Evolutionary conservation across 208 protist genomes (phyloP).

Genomic region (Trichomonas tenax): DNA sequence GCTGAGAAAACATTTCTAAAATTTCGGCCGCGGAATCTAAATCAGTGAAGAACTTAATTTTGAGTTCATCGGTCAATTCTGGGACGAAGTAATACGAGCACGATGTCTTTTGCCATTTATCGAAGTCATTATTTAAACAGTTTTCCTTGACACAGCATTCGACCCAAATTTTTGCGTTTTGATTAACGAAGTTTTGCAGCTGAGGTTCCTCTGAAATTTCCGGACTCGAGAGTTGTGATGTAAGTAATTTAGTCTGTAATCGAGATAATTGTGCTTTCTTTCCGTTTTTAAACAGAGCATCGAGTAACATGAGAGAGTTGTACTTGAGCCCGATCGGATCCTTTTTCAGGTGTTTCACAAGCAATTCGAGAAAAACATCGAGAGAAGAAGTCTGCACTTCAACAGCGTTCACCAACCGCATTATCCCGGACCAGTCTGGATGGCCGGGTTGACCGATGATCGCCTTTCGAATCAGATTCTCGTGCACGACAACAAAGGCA

Average conservation of each 20-base stretch:
- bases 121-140: background rate
- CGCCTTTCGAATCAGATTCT: background rate
- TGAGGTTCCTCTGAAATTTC: background rate
- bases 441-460: background rate
- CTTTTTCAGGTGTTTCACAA: background rate
- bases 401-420: background rate
- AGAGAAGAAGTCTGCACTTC: background rate
- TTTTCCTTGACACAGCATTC: background rate
- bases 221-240: background rate
- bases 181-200: background rate
- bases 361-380: background rate
- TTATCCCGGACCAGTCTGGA: background rate
- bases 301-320: background rate
- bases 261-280: background rate
- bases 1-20: background rate
- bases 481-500: background rate
- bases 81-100: background rate
- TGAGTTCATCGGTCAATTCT: background rate
- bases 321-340: background rate
- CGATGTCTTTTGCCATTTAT: background rate
- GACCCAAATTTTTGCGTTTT: background rate
- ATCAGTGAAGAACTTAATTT: background rate
- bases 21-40: background rate
- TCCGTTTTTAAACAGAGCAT: background rate
- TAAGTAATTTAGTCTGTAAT: background rate